phyloP scores from a whole-genome alignment of 2,329 filamentous ascomycete species.

The Aureobasidium mangrovei region DNA sequence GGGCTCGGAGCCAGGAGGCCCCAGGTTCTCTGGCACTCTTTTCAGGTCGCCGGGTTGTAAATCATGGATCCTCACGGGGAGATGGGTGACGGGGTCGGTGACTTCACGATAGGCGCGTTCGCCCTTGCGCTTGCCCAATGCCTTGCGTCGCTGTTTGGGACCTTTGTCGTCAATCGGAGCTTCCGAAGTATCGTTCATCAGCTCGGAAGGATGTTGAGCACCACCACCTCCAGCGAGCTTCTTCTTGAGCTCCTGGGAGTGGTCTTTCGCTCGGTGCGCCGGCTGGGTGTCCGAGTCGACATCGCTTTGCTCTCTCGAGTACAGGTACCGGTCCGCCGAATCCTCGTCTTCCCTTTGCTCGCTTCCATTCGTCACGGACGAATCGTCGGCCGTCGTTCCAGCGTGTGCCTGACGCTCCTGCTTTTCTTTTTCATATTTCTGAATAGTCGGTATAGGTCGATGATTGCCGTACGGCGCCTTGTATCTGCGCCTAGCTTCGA shows the following conservation, averaged over 20 bases:
- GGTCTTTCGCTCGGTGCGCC: conserved; percentile 14
- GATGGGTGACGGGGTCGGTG: conserved; percentile 64
- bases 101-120: conserved; percentile 50
- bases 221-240: conserved; percentile 16
- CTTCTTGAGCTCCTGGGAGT: conserved; percentile 13
- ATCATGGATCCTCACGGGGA: conserved; percentile 60
- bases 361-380: conserved; percentile 22
- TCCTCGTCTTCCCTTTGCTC: conserved; percentile 20
- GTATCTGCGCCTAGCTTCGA: conserved; percentile 31
- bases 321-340: conserved; percentile 21
- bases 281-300: conserved; percentile 16
- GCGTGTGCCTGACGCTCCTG: conserved; percentile 30
- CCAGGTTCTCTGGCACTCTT: conserved; percentile 34
- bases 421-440: conserved; percentile 40
- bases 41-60: conserved; percentile 29
- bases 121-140: conserved; percentile 40
- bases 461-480: conserved; percentile 35
- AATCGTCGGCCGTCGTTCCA: conserved; percentile 22
- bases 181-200: conserved; percentile 38
- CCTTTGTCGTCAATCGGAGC: conserved; percentile 28
- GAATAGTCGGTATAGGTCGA: conserved; percentile 39
- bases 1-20: conserved; percentile 29
- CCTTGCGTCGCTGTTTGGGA: conserved; percentile 40
- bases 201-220: conserved; percentile 19
- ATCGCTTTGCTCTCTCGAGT: conserved; percentile 19